A percentile compares a stretch with the other conserved stretches of the same genome.
These are phyloP conservation scores for Plasmodium ovale DNA, from an alignment of 169 alveolate genomes.

Conservation along the genomic window DNA sequence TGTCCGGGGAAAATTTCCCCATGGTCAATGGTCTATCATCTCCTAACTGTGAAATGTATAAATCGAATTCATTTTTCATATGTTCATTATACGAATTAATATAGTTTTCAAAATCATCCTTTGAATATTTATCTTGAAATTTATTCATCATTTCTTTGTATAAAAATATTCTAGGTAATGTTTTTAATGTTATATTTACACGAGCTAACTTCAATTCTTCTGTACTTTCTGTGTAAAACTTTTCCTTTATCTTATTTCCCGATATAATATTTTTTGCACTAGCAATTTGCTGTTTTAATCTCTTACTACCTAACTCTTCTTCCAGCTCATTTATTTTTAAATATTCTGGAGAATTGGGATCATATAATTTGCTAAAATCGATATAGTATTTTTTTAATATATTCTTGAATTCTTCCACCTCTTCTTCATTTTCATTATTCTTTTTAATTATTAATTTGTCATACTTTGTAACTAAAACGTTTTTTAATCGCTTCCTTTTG, in stretches of 20 bases:
- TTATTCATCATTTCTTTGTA: conserved; percentile 78
- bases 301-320: conserved; percentile 70
- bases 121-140: conserved; percentile 77
- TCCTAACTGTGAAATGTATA: conserved; percentile 82
- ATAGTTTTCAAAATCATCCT: conserved; percentile 81
- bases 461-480: conserved; percentile 79
- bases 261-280: background rate
- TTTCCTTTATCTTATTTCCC: conserved; percentile 34
- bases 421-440: conserved; percentile 77
- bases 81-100: conserved; percentile 79
- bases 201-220: conserved; percentile 79
- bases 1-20: conserved; percentile 85
- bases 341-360: conserved; percentile 74
- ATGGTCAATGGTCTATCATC: conserved; percentile 86
- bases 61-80: conserved; percentile 77
- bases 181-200: conserved; percentile 75
- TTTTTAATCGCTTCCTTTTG: conserved; percentile 83
- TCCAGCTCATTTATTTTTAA: conserved; percentile 65
- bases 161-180: conserved; percentile 74
- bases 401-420: conserved; percentile 83
- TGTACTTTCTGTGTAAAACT: conserved; percentile 82
- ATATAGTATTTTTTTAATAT: conserved; percentile 83
- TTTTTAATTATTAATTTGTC: conserved; percentile 77
- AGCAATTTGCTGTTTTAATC: conserved; percentile 36
- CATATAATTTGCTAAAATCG: conserved; percentile 82